Percentiles rank a stretch among this genome's conserved stretches.
Conservation (phyloP, 2,329 filamentous ascomycete species). For the Lachnellula occidentalis region DNA sequence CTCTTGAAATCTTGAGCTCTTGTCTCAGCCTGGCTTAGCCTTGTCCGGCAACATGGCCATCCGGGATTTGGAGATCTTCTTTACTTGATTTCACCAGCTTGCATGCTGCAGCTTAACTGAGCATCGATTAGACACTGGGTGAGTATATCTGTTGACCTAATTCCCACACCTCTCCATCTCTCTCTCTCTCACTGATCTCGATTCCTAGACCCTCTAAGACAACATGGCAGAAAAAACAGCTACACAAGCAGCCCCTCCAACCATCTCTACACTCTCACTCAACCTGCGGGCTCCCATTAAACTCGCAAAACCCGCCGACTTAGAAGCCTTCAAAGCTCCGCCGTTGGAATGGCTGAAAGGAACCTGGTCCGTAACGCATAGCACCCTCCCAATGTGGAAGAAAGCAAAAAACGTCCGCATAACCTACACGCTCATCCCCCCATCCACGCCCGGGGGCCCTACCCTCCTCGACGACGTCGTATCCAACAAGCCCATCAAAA, state of each 20-base stretch:
- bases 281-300: conserved; percentile 40
- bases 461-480: conserved; percentile 63
- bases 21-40: too few species aligned
- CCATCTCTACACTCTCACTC: conserved; percentile 20
- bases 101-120: too few species aligned
- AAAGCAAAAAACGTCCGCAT: conserved; percentile 75
- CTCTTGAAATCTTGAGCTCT: too few species aligned
- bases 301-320: conserved; percentile 28
- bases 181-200: neutral
- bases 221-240: neutral
- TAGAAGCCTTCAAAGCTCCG: conserved; percentile 35
- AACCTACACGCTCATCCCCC: conserved; percentile 56
- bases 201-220: neutral
- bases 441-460: conserved; percentile 23
- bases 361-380: conserved; percentile 71
- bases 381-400: conserved; percentile 75
- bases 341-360: conserved; percentile 54
- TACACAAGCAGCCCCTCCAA: neutral
- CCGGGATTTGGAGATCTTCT: too few species aligned
- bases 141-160: neutral
- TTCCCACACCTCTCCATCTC: neutral
- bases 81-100: too few species aligned
- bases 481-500: conserved; percentile 51
- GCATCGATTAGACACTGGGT: too few species aligned
- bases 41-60: too few species aligned